Base-by-base conservation (phyloP, 2,329 filamentous ascomycete species). In the Sporothrix pseudoabietina region DNA sequence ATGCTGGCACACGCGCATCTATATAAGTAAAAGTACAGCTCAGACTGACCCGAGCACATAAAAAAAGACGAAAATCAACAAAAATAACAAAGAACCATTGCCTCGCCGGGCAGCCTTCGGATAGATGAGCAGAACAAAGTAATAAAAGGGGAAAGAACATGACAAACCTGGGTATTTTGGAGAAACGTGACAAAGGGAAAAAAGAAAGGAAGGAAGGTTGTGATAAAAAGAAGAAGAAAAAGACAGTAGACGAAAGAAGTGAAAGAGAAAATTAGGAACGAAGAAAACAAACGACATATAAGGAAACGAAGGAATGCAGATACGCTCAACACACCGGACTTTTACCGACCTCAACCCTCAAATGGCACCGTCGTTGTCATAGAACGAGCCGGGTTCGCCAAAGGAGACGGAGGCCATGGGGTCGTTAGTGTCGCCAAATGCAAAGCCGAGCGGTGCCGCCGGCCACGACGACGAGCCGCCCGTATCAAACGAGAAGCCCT, bases 301-400 rank as follows among this genome's bases (percentile, higher is more conserved):
- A 47, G 2, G 2, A 10, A 49, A 26, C 3, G n/a, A 47, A 30
- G 30, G 8, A 30, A 30, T 16, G 10, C n/a, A 30, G 12, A 22
- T n/a, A 55, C 22, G 5, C 14, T 30, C 52, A 30, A 12, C 10
- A 30, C 22, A 22, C 19, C n/a, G 26, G 35, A 9, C 41, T 14
- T 14, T 10, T 49, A 19, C 44, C 10, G 1, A 12, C 61, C 61
- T 14, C 14, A 35, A 35, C 19, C 26, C 30, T 52, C 65, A 73
- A 6, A 73, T 71, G 3, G 69, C 59, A 10, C 71, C 75, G 22
- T 76, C 75, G 19, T 73, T 71, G 12, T 76, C 74, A 30, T 74
- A 74, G 9, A 72, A 74, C 3, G 75, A 70, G 5, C 61, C 32
- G 3, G 68, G 32, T 30, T 69, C 71, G 30, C 39, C 14, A 66